Evolutionary conservation across 2,329 filamentous ascomycete genomes (phyloP).

Genomic region (Diaporthe longicolla): DNA sequence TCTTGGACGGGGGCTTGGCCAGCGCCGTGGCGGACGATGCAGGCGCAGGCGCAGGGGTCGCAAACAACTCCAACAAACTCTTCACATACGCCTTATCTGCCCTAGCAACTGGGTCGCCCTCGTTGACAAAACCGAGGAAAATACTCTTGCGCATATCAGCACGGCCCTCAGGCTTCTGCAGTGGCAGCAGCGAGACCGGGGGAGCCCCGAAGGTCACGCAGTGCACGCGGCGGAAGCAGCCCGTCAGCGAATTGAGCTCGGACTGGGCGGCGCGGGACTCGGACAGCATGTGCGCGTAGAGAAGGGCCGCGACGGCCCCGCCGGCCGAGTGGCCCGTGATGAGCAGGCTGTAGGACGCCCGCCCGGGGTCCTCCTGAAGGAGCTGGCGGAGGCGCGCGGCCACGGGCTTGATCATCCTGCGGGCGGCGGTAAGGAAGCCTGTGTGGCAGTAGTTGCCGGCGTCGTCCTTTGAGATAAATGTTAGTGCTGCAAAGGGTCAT

Average conservation of each 20-base stretch:
- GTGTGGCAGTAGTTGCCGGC: constrained; percentile 82
- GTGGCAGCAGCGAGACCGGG: constrained; percentile 79
- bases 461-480: constrained; percentile 70
- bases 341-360: constrained; percentile 77
- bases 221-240: constrained; percentile 83
- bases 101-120: constrained; percentile 84
- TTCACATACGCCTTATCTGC: constrained; percentile 84
- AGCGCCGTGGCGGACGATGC: constrained; percentile 23
- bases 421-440: constrained; percentile 83
- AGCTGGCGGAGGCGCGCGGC: constrained; percentile 78
- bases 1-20: constrained; percentile 29
- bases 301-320: constrained; percentile 83
- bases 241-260: constrained; percentile 78
- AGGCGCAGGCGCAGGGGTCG: constrained; percentile 66
- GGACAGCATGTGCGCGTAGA: constrained; percentile 86
- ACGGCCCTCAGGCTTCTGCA: constrained; percentile 67
- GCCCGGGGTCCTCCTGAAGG: constrained; percentile 78
- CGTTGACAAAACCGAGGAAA: constrained; percentile 86
- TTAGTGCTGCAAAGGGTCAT: constrained; percentile 26
- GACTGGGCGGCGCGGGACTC: constrained; percentile 68
- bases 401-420: constrained; percentile 81
- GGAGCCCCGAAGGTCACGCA: constrained; percentile 90
- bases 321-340: constrained; percentile 91
- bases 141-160: constrained; percentile 71
- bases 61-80: constrained; percentile 79